Percentiles rank a stretch among this genome's conserved stretches.
Conservation (phyloP, 2,329 filamentous ascomycete genomes). For the Cylindrodendrum hubeiense region DNA sequence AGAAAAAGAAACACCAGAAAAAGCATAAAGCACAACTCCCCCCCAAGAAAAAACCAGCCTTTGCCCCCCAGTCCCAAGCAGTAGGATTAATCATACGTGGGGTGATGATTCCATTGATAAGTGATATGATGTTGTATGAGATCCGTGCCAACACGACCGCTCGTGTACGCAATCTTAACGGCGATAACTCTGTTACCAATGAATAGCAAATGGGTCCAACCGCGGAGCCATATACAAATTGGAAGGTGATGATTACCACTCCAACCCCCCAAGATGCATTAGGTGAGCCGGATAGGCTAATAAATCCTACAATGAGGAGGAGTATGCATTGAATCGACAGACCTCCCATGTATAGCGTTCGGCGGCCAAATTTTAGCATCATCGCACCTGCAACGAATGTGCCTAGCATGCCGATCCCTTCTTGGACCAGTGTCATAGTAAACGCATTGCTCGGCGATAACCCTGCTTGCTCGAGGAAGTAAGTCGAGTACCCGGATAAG, state of each 20-base stretch:
- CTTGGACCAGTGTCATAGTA: conserved; percentile 31
- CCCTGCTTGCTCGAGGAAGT: conserved; percentile 52
- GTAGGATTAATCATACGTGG: conserved; percentile 28
- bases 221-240: conserved; percentile 11
- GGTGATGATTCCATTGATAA: conserved; percentile 20
- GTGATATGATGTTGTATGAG: not conserved
- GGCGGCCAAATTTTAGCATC: conserved; percentile 16
- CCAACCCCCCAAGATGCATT: not conserved
- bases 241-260: not conserved
- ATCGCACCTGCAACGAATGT: conserved; percentile 54
- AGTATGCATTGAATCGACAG: conserved; percentile 60
- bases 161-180: conserved; percentile 19
- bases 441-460: conserved; percentile 39
- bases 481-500: conserved; percentile 33
- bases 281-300: not conserved
- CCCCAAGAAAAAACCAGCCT: conserved; percentile 23
- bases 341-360: conserved; percentile 44
- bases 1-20: conserved; percentile 25
- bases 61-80: conserved; percentile 24
- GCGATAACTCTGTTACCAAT: conserved; percentile 19
- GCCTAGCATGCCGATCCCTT: conserved; percentile 53
- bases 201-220: conserved; percentile 25
- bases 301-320: conserved; percentile 56
- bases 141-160: conserved; percentile 21
- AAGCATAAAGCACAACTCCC: conserved; percentile 1